phyloP scores from a whole-genome alignment of 1,284 basidiomycete species.

The Vanrija humicola region DNA sequence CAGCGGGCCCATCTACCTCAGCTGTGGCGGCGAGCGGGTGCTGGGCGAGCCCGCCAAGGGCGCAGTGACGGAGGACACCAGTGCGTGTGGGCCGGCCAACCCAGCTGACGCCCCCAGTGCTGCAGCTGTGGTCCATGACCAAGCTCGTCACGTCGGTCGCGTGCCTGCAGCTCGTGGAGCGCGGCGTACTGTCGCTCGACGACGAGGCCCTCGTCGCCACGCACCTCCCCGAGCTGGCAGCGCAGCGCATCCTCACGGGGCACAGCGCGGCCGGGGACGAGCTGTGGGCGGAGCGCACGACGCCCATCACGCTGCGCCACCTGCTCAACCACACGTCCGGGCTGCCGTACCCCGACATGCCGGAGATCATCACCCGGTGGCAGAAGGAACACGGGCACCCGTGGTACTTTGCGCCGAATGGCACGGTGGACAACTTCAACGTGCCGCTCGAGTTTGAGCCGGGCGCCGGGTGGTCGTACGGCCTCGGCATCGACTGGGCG shows the following conservation, averaged over 20 bases:
- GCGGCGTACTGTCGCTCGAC: constrained; percentile 29
- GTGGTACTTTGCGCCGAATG: constrained; percentile 8
- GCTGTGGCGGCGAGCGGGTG: constrained; percentile 25
- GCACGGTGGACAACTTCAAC: constrained; percentile 10
- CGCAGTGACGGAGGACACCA: constrained; percentile 6
- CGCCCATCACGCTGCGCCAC: constrained; percentile 34
- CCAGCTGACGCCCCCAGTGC: too few relatives aligned
- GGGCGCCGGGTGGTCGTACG: constrained; percentile 16
- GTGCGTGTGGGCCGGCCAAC: constrained; percentile 4
- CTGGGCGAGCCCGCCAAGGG: constrained; percentile 20
- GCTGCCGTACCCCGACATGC: constrained; percentile 1
- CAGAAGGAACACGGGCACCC: neutral
- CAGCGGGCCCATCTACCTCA: constrained; percentile 27
- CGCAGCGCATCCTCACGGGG: constrained; percentile 27
- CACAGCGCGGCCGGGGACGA: constrained; percentile 27
- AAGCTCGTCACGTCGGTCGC: constrained; percentile 40
- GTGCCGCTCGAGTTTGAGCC: constrained; percentile 24
- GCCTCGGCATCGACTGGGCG: constrained; percentile 12
- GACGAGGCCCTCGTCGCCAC: constrained; percentile 23
- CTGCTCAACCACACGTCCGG: constrained; percentile 34
- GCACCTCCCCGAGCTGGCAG: constrained; percentile 32
- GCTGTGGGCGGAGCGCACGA: constrained; percentile 23
- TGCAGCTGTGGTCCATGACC: constrained; percentile 35
- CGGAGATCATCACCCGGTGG: constrained; percentile 4
- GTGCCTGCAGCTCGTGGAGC: constrained; percentile 33